Base-by-base conservation (phyloP, 2,329 filamentous ascomycete species). In the Xylariaceae sp. region DNA sequence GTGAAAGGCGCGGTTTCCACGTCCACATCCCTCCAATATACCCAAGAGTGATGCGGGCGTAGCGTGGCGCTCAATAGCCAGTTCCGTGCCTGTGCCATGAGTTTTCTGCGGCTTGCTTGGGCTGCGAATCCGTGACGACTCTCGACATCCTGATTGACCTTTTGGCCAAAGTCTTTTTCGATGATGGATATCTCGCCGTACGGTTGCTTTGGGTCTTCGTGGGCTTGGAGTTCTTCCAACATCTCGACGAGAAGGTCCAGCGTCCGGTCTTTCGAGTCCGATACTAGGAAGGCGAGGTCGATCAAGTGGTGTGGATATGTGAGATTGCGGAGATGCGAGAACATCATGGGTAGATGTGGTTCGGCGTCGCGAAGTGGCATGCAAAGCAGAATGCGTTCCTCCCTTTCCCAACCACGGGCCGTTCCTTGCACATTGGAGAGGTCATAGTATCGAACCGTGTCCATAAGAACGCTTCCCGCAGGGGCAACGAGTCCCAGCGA, bases 21-120 rank as follows among this genome's bases (percentile, higher is more conserved):
- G 65, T 98, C 92, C 16, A 95, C 92, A 67, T 98, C 92, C 64
- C 92, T 81, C 92, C 92, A 98, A 61, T 98, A 98, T 8, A 98
- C 92, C 92, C 92, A 98, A 49, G 89, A 96, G 61, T 98, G 92
- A 36, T 92, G 94, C 2, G 92, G 92, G 30, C 92, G 81, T 38
- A 98, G 69, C 15, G 92, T 90, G 28, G 92, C 90, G 56, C 88
- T 96, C 40, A 98, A 68, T 36, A 98, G 72, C 92, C 92, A 98
- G 65, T 98, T 98, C 47, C 92, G 78, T 35, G 92, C 92, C 66
- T 96, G 88, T 1, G 92, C 92, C 92, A 98, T 98, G 56, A 94
- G 74, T 69, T 98, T 98, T 63, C 92, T 80, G 54, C 92, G 77
- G 51, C 83, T 85, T 16, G 92, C 92, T 65, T 98, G 92, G 1